Evolutionary conservation across 164 flowering plant genomes (phyloP).

Genomic region (Berberis thunbergii): DNA sequence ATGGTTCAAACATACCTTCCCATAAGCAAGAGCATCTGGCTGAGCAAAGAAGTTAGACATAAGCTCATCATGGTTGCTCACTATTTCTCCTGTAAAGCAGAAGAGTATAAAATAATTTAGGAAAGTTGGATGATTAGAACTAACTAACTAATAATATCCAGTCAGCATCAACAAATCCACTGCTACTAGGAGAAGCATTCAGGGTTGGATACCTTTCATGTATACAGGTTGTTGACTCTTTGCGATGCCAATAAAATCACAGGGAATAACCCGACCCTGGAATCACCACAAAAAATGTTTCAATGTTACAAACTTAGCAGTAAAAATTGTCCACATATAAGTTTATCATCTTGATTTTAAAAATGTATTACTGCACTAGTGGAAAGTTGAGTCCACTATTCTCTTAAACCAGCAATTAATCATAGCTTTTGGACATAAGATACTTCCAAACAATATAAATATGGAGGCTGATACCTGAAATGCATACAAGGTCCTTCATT

Average conservation of each 20-base stretch:
- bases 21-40: conserved; percentile 98
- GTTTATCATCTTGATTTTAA: too few relatives aligned
- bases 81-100: conserved; percentile 63
- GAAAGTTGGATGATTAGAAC: background rate
- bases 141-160: background rate
- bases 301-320: conserved; percentile 3
- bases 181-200: background rate
- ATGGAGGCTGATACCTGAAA: too few relatives aligned
- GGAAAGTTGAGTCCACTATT: too few relatives aligned
- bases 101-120: background rate
- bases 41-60: conserved; percentile 99
- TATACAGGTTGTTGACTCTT: conserved; percentile 94
- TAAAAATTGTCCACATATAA: too few relatives aligned
- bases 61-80: conserved; percentile 94
- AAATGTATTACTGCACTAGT: too few relatives aligned
- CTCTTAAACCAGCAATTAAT: too few relatives aligned
- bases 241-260: conserved; percentile 89
- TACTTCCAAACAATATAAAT: too few relatives aligned
- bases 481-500: too few relatives aligned
- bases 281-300: conserved; percentile 9
- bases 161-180: background rate
- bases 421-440: too few relatives aligned
- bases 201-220: conserved; percentile 51
- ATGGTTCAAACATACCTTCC: conserved; percentile 51
- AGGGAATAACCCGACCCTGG: conserved; percentile 95